phyloP scores from a whole-genome alignment of 805 yeast species.

The Zygosaccharomyces bailii region DNA sequence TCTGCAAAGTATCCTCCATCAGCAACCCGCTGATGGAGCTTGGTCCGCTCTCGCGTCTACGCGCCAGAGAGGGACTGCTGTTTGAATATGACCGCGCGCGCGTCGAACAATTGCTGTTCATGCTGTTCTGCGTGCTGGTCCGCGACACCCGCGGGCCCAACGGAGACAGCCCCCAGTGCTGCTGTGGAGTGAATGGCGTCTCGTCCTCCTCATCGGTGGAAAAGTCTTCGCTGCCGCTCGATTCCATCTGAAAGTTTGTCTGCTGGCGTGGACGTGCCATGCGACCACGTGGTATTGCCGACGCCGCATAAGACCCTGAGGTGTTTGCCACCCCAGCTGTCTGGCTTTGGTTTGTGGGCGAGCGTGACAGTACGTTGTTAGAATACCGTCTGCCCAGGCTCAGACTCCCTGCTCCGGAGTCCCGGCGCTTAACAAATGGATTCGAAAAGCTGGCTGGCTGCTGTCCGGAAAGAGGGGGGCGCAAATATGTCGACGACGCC shows the following conservation, averaged over 20 bases:
- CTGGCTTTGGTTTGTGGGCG: conserved; percentile 21
- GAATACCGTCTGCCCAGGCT: conserved; percentile 16
- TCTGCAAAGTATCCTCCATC: conserved; percentile 24
- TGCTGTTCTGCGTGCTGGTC: conserved; percentile 21
- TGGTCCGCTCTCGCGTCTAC: conserved; percentile 15
- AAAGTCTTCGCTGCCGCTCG: conserved; percentile 31
- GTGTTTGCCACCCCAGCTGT: conserved; percentile 11
- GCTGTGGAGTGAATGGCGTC: conserved; percentile 9
- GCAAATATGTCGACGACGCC: conserved; percentile 35
- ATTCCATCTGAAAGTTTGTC: conserved; percentile 28
- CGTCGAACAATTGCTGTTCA: conserved; percentile 14
- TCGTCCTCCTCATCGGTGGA: conserved; percentile 29
- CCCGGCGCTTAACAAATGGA: conserved; percentile 16
- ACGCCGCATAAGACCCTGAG: neutral
- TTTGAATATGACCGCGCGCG: conserved; percentile 20
- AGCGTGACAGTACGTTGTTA: conserved; percentile 18
- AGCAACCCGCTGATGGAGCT: conserved; percentile 18
- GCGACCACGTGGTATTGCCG: conserved; percentile 2
- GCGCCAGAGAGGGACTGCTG: conserved; percentile 16
- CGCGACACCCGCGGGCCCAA: conserved; percentile 21
- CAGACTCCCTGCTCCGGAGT: conserved; percentile 4
- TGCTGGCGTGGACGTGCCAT: conserved; percentile 1
- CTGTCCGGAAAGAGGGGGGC: conserved; percentile 21
- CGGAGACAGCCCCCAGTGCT: conserved; percentile 11
- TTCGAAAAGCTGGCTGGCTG: conserved; percentile 20